phyloP scores from a whole-genome alignment of 2,329 filamentous ascomycete genomes.

The Botrytis pseudocinerea region DNA sequence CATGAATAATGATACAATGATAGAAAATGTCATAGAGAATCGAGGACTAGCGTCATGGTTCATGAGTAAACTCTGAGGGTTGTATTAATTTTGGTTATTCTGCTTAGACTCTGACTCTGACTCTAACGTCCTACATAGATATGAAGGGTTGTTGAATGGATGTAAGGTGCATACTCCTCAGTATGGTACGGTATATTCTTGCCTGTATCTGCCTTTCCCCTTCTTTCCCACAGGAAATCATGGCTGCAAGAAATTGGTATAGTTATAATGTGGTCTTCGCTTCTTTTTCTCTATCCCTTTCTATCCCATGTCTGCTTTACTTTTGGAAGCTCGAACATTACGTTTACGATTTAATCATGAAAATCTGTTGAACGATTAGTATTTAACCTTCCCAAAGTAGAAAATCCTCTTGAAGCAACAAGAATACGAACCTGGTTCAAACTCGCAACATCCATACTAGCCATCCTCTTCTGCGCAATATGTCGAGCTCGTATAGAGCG shows the following conservation, averaged over 20 bases:
- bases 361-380: slow-evolving; percentile 52
- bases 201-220: not conserved
- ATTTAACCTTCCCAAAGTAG: slow-evolving; percentile 16
- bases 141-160: not conserved
- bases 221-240: not conserved
- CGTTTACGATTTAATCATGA: slow-evolving; percentile 60
- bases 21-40: not conserved
- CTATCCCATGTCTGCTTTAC: not conserved
- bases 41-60: not conserved
- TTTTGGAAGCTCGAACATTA: slow-evolving; percentile 24
- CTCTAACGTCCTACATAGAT: not conserved
- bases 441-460: slow-evolving; percentile 76
- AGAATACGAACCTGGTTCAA: slow-evolving; percentile 65
- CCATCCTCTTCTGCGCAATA: slow-evolving; percentile 85
- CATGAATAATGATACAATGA: not conserved
- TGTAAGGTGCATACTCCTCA: not conserved
- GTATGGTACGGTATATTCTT: not conserved
- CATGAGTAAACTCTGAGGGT: not conserved
- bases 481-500: slow-evolving; percentile 77
- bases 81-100: not conserved
- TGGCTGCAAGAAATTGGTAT: not conserved
- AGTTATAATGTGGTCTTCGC: not conserved
- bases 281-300: not conserved
- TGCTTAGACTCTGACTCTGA: not conserved
- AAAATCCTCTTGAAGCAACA: not conserved